These are phyloP conservation scores for Quercus agrifolia DNA, from an alignment of 306 rosid genomes.

Conservation along the genomic window DNA sequence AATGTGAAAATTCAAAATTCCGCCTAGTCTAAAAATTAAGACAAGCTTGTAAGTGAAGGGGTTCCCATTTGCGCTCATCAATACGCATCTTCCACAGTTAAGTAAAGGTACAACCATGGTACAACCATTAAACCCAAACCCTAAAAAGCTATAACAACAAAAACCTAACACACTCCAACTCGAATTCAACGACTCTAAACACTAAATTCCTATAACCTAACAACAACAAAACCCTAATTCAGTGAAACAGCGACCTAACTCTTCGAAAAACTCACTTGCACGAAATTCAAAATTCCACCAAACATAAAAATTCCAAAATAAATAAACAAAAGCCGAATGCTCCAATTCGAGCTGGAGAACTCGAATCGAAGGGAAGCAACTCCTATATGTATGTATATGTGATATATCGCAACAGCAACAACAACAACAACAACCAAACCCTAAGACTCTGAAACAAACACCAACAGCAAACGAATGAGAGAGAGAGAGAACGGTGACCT, in stretches of 20 bases:
- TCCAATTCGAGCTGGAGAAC: not conserved
- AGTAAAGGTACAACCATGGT: not conserved
- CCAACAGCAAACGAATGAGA: constrained; percentile 9
- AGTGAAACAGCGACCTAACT: not conserved
- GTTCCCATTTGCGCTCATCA: not conserved
- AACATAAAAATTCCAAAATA: not conserved
- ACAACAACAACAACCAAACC: not conserved
- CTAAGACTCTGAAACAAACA: not conserved
- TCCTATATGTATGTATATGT: too few relatives aligned
- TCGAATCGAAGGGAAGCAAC: not conserved
- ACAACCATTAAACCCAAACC: not conserved
- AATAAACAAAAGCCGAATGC: not conserved
- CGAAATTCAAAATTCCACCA: not conserved
- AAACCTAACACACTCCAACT: not conserved
- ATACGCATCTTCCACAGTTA: not conserved
- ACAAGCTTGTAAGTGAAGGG: not conserved
- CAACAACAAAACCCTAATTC: not conserved
- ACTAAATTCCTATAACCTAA: not conserved
- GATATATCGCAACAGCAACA: not conserved
- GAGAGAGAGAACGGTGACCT: constrained; percentile 40
- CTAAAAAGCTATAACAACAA: not conserved
- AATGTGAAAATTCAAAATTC: too few relatives aligned
- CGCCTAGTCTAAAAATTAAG: not conserved
- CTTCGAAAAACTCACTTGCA: not conserved
- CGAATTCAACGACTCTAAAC: not conserved